Evolutionary conservation across 1,284 basidiomycete genomes (phyloP).

Genomic region (Pascua guehoae): DNA sequence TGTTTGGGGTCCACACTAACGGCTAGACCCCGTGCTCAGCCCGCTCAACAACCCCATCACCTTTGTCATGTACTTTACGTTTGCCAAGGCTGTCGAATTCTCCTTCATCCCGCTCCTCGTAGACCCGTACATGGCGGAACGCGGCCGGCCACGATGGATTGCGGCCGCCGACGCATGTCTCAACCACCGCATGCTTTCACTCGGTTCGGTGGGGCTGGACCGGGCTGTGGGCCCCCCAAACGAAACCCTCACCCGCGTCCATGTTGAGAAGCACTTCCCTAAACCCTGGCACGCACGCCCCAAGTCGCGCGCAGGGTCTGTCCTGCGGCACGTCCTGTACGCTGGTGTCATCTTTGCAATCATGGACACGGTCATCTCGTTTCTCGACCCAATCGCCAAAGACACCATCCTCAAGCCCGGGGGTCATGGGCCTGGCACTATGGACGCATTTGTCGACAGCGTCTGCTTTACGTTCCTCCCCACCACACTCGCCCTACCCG

Average conservation of each 20-base stretch:
- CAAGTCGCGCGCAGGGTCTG: neutral
- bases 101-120: conserved; percentile 12
- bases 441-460: too few species aligned
- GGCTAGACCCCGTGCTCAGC: conserved; percentile 9
- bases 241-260: neutral
- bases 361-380: neutral
- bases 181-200: conserved; percentile 34
- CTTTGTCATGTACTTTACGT: conserved; percentile 8
- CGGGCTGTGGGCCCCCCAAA: neutral
- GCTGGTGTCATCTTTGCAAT: neutral
- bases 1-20: neutral
- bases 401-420: too few species aligned
- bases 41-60: conserved; percentile 31
- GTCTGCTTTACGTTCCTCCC: too few species aligned
- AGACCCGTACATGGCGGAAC: conserved; percentile 29
- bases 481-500: too few species aligned
- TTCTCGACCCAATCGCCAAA: neutral
- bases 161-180: conserved; percentile 27
- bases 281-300: neutral
- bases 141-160: conserved; percentile 16
- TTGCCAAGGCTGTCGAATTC: conserved; percentile 32
- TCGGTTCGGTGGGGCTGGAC: conserved; percentile 25
- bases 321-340: neutral
- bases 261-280: neutral
- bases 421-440: too few species aligned